phyloP scores from a whole-genome alignment of 345 rosid genomes.

The Angophora floribunda region DNA sequence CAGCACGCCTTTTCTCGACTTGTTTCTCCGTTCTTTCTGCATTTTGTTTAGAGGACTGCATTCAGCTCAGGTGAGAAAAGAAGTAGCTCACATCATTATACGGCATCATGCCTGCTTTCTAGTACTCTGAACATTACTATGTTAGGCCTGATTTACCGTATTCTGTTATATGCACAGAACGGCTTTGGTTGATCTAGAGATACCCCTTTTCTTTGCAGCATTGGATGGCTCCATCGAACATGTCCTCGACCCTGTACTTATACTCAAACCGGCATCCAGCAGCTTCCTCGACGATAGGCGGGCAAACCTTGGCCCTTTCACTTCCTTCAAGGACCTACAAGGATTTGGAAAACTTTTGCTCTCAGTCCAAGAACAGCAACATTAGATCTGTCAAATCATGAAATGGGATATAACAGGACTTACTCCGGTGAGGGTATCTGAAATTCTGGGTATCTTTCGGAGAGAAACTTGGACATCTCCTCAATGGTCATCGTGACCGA shows the following conservation, averaged over 20 bases:
- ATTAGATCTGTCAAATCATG: neutral
- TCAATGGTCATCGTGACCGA: neutral
- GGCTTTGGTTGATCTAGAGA: neutral
- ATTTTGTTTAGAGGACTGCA: neutral
- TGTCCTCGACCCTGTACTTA: slow-evolving; percentile 14
- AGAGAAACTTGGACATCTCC: slow-evolving; percentile 12
- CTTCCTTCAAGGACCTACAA: neutral
- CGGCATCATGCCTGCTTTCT: neutral
- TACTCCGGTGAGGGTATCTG: slow-evolving; percentile 7
- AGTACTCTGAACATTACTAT: neutral
- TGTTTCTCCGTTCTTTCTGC: neutral
- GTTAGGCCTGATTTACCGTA: neutral
- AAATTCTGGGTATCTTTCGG: slow-evolving; percentile 17
- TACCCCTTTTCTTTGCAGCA: slow-evolving; percentile 22
- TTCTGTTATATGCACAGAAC: neutral
- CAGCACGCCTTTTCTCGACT: neutral
- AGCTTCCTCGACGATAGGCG: slow-evolving; percentile 22
- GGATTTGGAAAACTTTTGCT: neutral
- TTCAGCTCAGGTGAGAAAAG: neutral
- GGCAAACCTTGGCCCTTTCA: neutral
- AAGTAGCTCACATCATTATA: accelerated
- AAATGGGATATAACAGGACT: neutral
- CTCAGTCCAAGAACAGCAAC: neutral
- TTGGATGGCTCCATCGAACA: slow-evolving; percentile 18
- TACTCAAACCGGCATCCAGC: slow-evolving; percentile 19